These are phyloP conservation scores for Cutaneotrichosporon arboriforme DNA, from an alignment of 1,284 basidiomycete species.

Conservation along the genomic window DNA sequence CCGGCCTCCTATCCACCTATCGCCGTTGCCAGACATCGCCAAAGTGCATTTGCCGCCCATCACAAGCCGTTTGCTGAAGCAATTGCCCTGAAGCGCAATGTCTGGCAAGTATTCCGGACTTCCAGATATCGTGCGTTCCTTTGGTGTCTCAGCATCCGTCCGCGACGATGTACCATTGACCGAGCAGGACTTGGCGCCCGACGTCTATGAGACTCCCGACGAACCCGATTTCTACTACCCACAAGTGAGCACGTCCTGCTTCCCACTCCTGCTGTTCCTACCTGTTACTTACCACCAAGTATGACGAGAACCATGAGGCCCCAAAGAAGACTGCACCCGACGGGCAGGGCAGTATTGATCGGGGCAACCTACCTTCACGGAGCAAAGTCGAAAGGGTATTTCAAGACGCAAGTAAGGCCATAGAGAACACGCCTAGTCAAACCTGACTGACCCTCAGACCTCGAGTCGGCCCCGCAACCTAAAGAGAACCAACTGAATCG, in stretches of 20 bases:
- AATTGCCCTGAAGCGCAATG: slow-evolving; percentile 13
- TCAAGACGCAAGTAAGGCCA: no score
- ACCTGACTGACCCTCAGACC: not conserved
- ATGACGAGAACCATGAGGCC: slow-evolving; percentile 17
- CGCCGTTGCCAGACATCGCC: no score
- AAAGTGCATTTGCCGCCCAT: no score
- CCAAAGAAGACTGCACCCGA: not conserved
- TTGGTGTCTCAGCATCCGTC: no score
- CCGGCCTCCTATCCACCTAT: no score
- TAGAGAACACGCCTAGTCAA: not conserved
- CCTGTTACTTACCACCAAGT: slow-evolving; percentile 4
- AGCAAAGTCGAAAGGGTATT: not conserved
- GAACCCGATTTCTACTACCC: slow-evolving; percentile 24
- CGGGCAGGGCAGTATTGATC: slow-evolving; percentile 5
- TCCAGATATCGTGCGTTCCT: slow-evolving; percentile 72
- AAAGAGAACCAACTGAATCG: slow-evolving; percentile 28
- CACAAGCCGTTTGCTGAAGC: no score
- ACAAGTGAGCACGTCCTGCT: no score
- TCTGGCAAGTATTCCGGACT: slow-evolving; percentile 73
- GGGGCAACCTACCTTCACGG: slow-evolving; percentile 7
- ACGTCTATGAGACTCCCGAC: slow-evolving; percentile 89
- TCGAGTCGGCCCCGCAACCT: not conserved
- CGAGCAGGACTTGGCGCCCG: slow-evolving; percentile 74
- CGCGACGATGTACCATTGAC: not conserved
- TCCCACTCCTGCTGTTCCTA: no score